A percentile compares a stretch with the other conserved stretches of the same genome.
phyloP scores from a whole-genome alignment of 345 rosid species.

The Melaleuca quinquenervia region DNA sequence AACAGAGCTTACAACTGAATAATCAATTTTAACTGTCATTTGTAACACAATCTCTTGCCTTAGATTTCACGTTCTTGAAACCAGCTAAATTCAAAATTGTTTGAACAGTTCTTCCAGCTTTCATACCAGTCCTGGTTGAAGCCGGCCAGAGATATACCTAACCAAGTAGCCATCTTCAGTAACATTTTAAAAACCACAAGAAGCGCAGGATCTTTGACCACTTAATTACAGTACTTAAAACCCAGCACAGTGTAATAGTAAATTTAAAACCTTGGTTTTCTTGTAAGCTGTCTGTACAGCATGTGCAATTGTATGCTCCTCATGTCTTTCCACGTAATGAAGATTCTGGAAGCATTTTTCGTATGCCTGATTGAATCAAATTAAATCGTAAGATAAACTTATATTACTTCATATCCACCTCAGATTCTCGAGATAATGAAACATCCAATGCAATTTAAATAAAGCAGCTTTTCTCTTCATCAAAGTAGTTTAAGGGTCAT shows the following conservation, averaged over 20 bases:
- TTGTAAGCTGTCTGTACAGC: constrained; percentile 69
- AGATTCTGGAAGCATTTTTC: constrained; percentile 98
- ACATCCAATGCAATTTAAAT: background rate
- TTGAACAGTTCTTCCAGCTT: constrained; percentile 83
- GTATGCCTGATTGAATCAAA: constrained; percentile 36
- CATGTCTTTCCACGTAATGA: constrained; percentile 78
- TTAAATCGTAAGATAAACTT: background rate
- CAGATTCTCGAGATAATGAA: background rate
- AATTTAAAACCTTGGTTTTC: constrained; percentile 75
- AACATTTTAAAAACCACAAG: background rate
- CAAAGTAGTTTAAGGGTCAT: background rate
- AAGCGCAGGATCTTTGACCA: background rate
- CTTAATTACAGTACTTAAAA: background rate
- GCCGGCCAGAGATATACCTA: constrained; percentile 98
- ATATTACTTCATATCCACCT: background rate
- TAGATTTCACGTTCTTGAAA: constrained; percentile 85
- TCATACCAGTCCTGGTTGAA: constrained; percentile 74
- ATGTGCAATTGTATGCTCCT: constrained; percentile 96
- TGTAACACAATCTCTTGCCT: constrained; percentile 34
- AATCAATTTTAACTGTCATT: background rate
- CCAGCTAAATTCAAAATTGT: constrained; percentile 75
- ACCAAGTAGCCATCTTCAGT: background rate
- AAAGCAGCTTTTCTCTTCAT: background rate
- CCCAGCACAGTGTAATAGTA: background rate
- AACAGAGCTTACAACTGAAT: background rate